A percentile compares a stretch with the other conserved stretches of the same genome.
These are phyloP conservation scores for Rubus parviflorus DNA, from an alignment of 306 rosid genomes.

Conservation along the genomic window DNA sequence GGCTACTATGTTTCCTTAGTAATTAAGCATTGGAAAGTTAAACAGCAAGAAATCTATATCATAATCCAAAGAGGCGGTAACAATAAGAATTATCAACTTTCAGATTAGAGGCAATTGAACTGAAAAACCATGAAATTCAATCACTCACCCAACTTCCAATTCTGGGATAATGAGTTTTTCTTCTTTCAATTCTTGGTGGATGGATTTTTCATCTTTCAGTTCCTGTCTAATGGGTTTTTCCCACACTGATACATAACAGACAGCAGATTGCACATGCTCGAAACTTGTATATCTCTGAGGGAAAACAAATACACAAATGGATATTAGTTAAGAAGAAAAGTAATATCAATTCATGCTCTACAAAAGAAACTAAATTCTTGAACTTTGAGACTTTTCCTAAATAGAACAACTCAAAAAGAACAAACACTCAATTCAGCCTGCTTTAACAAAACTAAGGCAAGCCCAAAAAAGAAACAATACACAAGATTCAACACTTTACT, in stretches of 20 bases:
- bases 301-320: slow-evolving; percentile 15
- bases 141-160: slow-evolving; percentile 47
- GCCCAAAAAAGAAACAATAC: background rate
- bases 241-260: slow-evolving; percentile 36
- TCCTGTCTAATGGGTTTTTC: slow-evolving; percentile 21
- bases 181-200: slow-evolving; percentile 20
- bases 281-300: slow-evolving; percentile 44
- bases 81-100: too few relatives aligned
- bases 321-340: background rate
- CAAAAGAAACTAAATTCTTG: background rate
- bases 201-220: slow-evolving; percentile 5
- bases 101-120: background rate
- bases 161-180: slow-evolving; percentile 7
- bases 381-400: background rate
- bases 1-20: too few relatives aligned
- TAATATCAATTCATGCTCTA: slow-evolving; percentile 33
- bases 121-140: background rate
- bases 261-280: slow-evolving; percentile 38
- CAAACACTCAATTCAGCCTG: slow-evolving; percentile 1
- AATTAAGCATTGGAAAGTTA: too few relatives aligned
- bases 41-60: too few relatives aligned
- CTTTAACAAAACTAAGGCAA: slow-evolving; percentile 1
- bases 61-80: too few relatives aligned
- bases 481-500: background rate
- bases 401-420: background rate